phyloP scores from a whole-genome alignment of 2,329 filamentous ascomycete species.

The Talaromyces sp. region DNA sequence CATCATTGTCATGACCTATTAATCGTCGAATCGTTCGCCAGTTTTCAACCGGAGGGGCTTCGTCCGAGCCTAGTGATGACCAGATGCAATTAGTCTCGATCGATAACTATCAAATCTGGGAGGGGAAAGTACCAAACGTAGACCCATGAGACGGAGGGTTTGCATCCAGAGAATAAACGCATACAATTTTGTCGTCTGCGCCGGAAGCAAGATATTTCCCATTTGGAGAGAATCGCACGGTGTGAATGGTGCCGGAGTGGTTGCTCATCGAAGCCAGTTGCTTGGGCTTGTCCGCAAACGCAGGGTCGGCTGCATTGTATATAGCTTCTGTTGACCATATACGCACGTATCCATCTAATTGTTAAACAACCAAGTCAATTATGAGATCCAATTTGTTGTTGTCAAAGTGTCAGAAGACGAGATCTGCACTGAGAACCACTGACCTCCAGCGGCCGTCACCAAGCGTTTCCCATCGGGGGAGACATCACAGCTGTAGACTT shows the following conservation, averaged over 20 bases:
- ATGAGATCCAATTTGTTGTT: neutral
- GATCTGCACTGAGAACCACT: constrained; percentile 25
- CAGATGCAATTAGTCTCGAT: neutral
- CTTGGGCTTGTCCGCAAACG: constrained; percentile 70
- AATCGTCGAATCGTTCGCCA: constrained; percentile 94
- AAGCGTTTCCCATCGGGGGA: constrained; percentile 89
- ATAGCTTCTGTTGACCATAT: constrained; percentile 98
- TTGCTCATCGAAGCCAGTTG: constrained; percentile 98
- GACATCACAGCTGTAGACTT: constrained; percentile 97
- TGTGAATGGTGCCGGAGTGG: constrained; percentile 94
- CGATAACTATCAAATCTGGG: constrained; percentile 6
- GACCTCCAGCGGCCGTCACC: constrained; percentile 89
- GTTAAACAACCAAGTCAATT: neutral
- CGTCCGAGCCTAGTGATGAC: constrained; percentile 63
- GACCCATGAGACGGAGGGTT: constrained; percentile 71
- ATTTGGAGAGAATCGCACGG: constrained; percentile 93
- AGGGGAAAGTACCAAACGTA: constrained; percentile 64
- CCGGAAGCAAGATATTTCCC: constrained; percentile 93
- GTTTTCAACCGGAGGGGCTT: constrained; percentile 90
- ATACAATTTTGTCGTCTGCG: constrained; percentile 98
- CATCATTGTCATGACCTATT: constrained; percentile 96
- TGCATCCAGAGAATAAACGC: constrained; percentile 87
- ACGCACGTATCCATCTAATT: constrained; percentile 83
- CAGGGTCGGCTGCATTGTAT: constrained; percentile 68
- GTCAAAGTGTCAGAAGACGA: neutral